Evolutionary conservation across 345 rosid genomes (phyloP), one percentile per base, ranked within the genome.

Genomic region (Linum trigynum): DNA sequence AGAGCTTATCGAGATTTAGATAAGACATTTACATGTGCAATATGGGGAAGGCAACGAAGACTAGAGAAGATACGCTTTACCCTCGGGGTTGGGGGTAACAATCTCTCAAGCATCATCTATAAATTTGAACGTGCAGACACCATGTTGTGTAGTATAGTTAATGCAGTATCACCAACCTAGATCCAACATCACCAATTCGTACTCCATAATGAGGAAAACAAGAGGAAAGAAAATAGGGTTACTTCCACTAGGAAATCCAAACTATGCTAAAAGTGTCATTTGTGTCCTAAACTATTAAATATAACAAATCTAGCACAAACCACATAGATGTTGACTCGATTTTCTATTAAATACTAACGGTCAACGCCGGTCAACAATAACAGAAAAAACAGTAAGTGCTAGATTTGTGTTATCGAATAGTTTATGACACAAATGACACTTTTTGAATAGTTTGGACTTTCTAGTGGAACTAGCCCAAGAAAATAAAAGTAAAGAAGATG

Each of bases 11-110:
- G 6, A 10, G 61, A 11, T 35, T 16, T 14, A 53, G 15, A 45
- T 48, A 64, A 43, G 9, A 43, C 63, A 58, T 64, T 58, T 69
- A 94, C 99, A 96, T 94, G 97, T 32, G 99, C 92, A 75, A 94
- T 86, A 77, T 94, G 97, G 48, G 99, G 99, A 73, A 90, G 89
- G 81, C 97, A 94, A 48, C 97, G 97, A 2, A 86, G 74, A 78
- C 99, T 94, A 77, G 99, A 94, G 78, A 94, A 73, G 64, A 94
- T 94, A 68, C 95, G 55, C 75, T 94, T 94, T 61, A 94, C 99
- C 81, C 91, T 83, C 48, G 99, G 99, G 59, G 99, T 94, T 75
- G 99, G 99, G 99, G 55, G 99, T 94, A 61, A 94, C 99, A 69
- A 90, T 84, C 84, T 94, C 99, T 75, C 99, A 97, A 62, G 99